A percentile compares a stretch with the other conserved stretches of the same genome.
Evolutionary conservation across 2,329 filamentous ascomycete genomes (phyloP).

Genomic region (Fusarium denticulatum): DNA sequence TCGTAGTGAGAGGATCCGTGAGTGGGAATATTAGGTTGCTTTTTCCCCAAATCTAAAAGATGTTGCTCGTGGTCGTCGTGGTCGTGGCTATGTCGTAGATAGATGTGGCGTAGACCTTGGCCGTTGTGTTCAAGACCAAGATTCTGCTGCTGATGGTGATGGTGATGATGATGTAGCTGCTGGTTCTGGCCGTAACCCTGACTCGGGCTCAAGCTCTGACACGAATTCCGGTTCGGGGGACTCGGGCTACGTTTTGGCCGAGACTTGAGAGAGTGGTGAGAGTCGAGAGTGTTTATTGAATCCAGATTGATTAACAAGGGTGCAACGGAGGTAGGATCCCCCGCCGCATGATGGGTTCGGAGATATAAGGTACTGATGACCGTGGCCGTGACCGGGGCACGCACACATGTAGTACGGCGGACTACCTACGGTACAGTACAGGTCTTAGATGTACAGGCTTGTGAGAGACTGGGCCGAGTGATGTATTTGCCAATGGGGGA

Average conservation of each 20-base stretch:
- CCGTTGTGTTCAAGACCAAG: conserved; percentile 8
- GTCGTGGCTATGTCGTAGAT: conserved; percentile 35
- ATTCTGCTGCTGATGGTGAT: conserved; percentile 1
- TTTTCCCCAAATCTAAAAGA: conserved; percentile 26
- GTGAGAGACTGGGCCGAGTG: conserved; percentile 39
- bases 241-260: conserved; percentile 39
- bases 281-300: conserved; percentile 57
- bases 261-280: conserved; percentile 28
- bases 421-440: conserved; percentile 11
- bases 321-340: conserved; percentile 66
- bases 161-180: conserved; percentile 24
- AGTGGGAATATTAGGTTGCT: conserved; percentile 42
- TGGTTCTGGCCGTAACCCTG: conserved; percentile 26
- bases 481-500: neutral
- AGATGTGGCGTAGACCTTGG: conserved; percentile 30
- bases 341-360: conserved; percentile 63
- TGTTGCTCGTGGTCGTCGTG: conserved; percentile 30
- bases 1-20: conserved; percentile 16
- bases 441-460: conserved; percentile 4
- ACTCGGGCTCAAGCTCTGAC: conserved; percentile 27
- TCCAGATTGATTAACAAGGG: conserved; percentile 64
- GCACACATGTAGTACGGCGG: conserved; percentile 34
- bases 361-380: conserved; percentile 39
- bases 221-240: conserved; percentile 21
- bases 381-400: conserved; percentile 38